These are phyloP conservation scores for Kalanchoe fedtschenkoi DNA, from an alignment of 164 flowering plant species.

Conservation along the genomic window DNA sequence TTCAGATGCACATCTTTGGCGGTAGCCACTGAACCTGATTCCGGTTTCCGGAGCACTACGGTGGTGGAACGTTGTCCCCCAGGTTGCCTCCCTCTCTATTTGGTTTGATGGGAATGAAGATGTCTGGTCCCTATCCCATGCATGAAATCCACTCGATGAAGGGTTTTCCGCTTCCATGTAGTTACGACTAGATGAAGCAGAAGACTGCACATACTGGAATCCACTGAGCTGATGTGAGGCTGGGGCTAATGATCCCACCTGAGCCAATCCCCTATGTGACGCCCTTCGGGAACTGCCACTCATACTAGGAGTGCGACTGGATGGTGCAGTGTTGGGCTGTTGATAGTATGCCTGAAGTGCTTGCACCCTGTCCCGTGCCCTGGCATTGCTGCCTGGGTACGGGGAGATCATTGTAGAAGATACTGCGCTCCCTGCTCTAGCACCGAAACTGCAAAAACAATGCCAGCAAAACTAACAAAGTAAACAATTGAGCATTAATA, in stretches of 20 bases:
- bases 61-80: slow-evolving; percentile 52
- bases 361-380: slow-evolving; percentile 54
- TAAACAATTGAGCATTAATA: background rate
- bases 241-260: slow-evolving; percentile 31
- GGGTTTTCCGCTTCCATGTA: slow-evolving; percentile 54
- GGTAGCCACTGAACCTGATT: slow-evolving; percentile 38
- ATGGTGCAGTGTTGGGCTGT: slow-evolving; percentile 34
- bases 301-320: slow-evolving; percentile 27
- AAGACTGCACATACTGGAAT: slow-evolving; percentile 41
- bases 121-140: slow-evolving; percentile 75
- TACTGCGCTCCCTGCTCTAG: slow-evolving; percentile 51
- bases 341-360: slow-evolving; percentile 69
- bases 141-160: slow-evolving; percentile 31
- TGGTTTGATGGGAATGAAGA: slow-evolving; percentile 43
- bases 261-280: slow-evolving; percentile 39
- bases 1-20: slow-evolving; percentile 70
- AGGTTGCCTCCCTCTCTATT: slow-evolving; percentile 51
- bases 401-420: slow-evolving; percentile 52
- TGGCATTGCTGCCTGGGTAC: slow-evolving; percentile 66
- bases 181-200: slow-evolving; percentile 39
- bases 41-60: slow-evolving; percentile 35
- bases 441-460: slow-evolving; percentile 26
- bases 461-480: background rate
- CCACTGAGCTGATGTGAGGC: slow-evolving; percentile 56
- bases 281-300: slow-evolving; percentile 33